Percentiles rank a stretch among this genome's conserved stretches.
Evolutionary conservation across 176 grass and related monocot genomes (phyloP).

Genomic region (Microstegium vimineum): DNA sequence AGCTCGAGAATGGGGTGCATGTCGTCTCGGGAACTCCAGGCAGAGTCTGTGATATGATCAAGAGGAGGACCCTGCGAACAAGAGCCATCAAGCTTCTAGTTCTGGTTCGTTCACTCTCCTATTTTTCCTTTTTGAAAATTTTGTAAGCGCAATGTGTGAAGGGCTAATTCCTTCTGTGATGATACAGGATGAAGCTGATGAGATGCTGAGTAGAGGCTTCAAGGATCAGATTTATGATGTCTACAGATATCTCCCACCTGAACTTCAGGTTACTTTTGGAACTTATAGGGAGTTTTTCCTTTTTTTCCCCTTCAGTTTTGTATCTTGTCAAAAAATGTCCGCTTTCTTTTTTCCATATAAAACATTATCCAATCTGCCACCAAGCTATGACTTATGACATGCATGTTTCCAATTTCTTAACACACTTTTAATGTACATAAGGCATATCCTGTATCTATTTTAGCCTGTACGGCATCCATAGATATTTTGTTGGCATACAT

Average conservation of each 20-base stretch:
- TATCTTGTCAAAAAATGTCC: not conserved
- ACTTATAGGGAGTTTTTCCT: not conserved
- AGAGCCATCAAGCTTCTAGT: conserved; percentile 82
- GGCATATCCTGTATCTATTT: not conserved
- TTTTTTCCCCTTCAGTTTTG: not conserved
- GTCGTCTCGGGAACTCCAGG: conserved; percentile 87
- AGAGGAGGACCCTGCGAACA: conserved; percentile 74
- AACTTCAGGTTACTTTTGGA: conserved; percentile 57
- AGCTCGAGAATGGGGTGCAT: conserved; percentile 76
- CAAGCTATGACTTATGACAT: not conserved
- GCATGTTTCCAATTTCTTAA: not conserved
- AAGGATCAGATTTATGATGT: conserved; percentile 97
- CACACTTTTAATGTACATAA: not conserved
- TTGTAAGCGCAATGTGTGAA: not conserved
- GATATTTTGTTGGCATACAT: not conserved
- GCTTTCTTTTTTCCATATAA: not conserved
- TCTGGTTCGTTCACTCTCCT: conserved; percentile 43
- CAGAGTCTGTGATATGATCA: conserved; percentile 85
- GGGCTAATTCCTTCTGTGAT: conserved; percentile 8
- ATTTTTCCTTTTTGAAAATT: not conserved
- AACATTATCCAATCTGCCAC: not conserved
- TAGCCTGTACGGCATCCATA: not conserved
- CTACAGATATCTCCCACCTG: conserved; percentile 82
- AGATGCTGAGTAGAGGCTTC: conserved; percentile 90
- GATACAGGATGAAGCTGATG: conserved; percentile 90